Evolutionary conservation across 164 flowering plant genomes (phyloP).

Genomic region (Buxus sempervirens): DNA sequence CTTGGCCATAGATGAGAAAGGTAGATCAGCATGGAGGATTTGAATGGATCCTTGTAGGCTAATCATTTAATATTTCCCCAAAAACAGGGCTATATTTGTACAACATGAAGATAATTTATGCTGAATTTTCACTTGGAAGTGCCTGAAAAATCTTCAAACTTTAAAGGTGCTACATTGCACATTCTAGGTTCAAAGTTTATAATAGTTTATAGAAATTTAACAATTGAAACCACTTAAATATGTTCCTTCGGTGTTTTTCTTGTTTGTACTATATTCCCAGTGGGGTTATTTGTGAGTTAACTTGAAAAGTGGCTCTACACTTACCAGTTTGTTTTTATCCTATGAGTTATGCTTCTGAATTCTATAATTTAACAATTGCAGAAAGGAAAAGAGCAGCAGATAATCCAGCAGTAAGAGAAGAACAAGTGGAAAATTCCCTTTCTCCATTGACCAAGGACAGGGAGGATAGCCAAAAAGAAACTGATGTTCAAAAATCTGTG

Average conservation of each 20-base stretch:
- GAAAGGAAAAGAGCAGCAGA: conserved; percentile 36
- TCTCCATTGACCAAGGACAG: conserved; percentile 44
- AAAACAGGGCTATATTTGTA: too few species aligned
- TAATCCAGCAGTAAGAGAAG: conserved; percentile 32
- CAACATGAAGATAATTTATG: too few species aligned
- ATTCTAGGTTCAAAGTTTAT: too few species aligned
- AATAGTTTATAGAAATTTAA: not conserved
- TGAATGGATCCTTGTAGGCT: too few species aligned
- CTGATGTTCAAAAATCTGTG: conserved; percentile 33
- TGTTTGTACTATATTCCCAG: not conserved
- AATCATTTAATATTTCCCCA: too few species aligned
- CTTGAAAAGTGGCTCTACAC: not conserved
- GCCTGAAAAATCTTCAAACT: too few species aligned
- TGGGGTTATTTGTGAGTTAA: not conserved
- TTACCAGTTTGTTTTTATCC: too few species aligned
- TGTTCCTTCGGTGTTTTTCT: not conserved
- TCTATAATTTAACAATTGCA: conserved; percentile 20
- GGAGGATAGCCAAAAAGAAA: conserved; percentile 36
- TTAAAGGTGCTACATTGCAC: too few species aligned
- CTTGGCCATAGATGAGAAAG: too few species aligned
- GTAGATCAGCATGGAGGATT: too few species aligned
- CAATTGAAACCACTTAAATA: not conserved
- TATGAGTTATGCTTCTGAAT: too few species aligned
- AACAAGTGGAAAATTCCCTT: conserved; percentile 36
- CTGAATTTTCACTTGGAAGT: too few species aligned